A percentile compares a stretch with the other conserved stretches of the same genome.
Conservation (phyloP, 345 rosid species). For the Eutrema japonicum region DNA sequence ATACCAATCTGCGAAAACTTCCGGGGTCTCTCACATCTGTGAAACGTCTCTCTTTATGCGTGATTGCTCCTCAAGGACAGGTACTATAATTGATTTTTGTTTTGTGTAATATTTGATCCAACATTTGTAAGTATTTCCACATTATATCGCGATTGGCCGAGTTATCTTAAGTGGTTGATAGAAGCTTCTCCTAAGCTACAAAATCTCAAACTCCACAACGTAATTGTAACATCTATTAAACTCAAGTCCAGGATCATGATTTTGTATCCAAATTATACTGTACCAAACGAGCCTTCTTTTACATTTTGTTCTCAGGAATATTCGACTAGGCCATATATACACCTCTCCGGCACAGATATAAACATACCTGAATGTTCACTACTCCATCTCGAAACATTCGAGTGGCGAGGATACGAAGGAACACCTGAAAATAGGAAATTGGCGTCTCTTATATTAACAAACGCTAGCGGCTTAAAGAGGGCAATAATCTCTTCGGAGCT, state of each 20-base stretch:
- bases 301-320: not conserved
- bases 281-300: not conserved
- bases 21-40: conserved; percentile 4
- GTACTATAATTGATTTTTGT: conserved; percentile 6
- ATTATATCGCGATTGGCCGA: not conserved
- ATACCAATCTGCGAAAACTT: not conserved
- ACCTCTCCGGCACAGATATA: not conserved
- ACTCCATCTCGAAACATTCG: not conserved
- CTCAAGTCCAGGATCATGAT: not conserved
- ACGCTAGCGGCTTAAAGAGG: not conserved
- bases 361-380: not conserved
- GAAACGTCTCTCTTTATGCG: not conserved
- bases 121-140: not conserved
- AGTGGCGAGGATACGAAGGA: not conserved
- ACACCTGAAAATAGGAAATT: not conserved
- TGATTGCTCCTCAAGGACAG: conserved; percentile 1
- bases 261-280: not conserved
- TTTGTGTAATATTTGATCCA: not conserved
- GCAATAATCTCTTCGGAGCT: not conserved
- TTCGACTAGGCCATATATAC: not conserved
- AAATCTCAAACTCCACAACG: not conserved
- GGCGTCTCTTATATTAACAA: not conserved
- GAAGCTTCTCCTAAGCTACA: conserved; percentile 7
- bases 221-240: not conserved
- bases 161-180: not conserved